Base-by-base conservation (phyloP, 352 stramenopile species). In the Globisporangium perplexum region DNA sequence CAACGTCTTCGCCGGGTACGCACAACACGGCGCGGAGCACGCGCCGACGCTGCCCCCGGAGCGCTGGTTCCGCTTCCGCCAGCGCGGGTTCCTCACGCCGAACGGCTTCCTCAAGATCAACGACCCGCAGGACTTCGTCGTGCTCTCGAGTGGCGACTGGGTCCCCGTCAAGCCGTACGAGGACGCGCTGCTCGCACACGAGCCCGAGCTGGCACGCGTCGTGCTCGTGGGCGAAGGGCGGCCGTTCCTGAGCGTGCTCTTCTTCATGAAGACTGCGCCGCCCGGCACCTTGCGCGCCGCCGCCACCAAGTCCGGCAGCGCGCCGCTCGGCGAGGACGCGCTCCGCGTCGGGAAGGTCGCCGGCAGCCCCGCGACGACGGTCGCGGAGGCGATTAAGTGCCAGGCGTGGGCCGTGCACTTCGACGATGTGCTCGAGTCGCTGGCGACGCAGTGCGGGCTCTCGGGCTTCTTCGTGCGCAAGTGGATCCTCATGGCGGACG, bases 391-490 rank as follows among this genome's bases (percentile, higher is more conserved):
- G 10, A 77, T 89, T 50, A 71, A 69, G 31, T 90, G 77, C 47
- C 79, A 86, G 57, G 62, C 68, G 3, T 93, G 79, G 79, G 79
- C 82, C 20, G 71, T 90, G 39, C 79, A 89, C 56, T 87, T 93
- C 43, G 82, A 93, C 59, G 53, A 62, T 5, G 60, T 82, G 50
- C 58, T 93, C 11, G 77, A 89, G 24, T 35, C 70, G 12, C 64
- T 90, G 3, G 69, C 73, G 0, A 24, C 56, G 8, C 51, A 68
- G 7, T 79, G 79, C 45, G 66, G 63, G 1, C 55, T 92, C n/a
- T 86, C 82, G 0, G 76, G 74, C 22, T 77, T 83, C 48, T 74
- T 69, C 30, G 65, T 93, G 28, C 65, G 82, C 50, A 93, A 90
- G 62, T 93, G 82, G 82, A 86, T 89, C 50, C 55, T 93, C 45